Conservation (phyloP, 257 asterid genomes). For the Solanum piurae region DNA sequence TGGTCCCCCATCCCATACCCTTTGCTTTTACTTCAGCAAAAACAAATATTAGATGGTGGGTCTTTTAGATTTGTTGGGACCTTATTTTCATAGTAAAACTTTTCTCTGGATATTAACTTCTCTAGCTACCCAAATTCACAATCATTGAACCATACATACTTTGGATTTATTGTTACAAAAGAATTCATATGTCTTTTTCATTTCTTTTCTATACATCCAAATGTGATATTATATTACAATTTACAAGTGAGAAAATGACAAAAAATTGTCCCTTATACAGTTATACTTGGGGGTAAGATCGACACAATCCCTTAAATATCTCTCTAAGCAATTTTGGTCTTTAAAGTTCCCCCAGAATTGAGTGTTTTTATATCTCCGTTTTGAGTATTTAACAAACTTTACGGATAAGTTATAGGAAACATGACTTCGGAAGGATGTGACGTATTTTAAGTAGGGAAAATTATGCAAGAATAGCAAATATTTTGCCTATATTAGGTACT, state of each 20-base stretch:
- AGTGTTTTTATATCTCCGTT: background rate
- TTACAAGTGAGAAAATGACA: background rate
- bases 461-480: too few relatives aligned
- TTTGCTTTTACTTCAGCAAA: background rate
- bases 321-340: background rate
- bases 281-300: background rate
- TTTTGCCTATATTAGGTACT: too few relatives aligned
- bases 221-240: background rate
- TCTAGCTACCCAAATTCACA: background rate
- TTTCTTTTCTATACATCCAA: background rate
- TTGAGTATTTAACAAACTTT: background rate
- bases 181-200: background rate
- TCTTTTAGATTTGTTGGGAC: conserved; percentile 1
- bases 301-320: background rate
- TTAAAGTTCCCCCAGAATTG: background rate
- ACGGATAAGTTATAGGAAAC: background rate
- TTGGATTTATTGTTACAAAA: background rate
- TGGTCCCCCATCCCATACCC: background rate
- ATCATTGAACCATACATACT: background rate
- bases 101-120: background rate
- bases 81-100: background rate
- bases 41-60: background rate
- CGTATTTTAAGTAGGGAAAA: too few relatives aligned
- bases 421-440: background rate
- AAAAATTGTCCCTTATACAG: background rate